A percentile compares a stretch with the other conserved stretches of the same genome.
Evolutionary conservation across 177 flowering plant species (phyloP).

Genomic region (Vitis hybrid): DNA sequence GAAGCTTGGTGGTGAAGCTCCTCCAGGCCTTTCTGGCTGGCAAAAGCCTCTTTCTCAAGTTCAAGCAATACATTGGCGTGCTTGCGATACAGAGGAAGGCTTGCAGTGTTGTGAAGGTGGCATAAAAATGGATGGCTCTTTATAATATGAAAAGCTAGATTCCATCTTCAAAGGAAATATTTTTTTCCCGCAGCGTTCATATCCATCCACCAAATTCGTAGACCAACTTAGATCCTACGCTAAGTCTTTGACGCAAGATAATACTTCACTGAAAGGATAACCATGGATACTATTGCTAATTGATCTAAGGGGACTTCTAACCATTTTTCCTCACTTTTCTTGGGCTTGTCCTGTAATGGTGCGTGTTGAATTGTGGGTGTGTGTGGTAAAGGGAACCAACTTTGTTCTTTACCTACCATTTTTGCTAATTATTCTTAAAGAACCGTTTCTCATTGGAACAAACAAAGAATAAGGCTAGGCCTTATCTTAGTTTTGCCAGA

Average conservation of each 20-base stretch:
- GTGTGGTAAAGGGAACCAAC: too few species aligned
- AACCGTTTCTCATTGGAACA: too few species aligned
- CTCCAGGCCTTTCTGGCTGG: slow-evolving; percentile 49
- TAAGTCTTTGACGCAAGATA: not conserved
- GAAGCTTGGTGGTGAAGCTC: slow-evolving; percentile 39
- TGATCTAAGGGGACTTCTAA: too few species aligned
- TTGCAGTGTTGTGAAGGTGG: not conserved
- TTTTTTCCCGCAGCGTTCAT: slow-evolving; percentile 1
- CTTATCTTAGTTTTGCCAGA: too few species aligned
- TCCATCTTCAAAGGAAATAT: not conserved
- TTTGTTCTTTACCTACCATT: too few species aligned
- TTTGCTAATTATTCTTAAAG: too few species aligned
- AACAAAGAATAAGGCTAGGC: too few species aligned
- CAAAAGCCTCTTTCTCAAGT: slow-evolving; percentile 29
- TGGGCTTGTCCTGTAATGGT: too few species aligned
- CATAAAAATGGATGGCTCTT: not conserved
- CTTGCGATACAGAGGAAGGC: not conserved
- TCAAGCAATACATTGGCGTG: slow-evolving; percentile 36
- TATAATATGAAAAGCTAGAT: not conserved
- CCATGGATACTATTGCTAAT: too few species aligned
- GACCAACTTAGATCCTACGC: slow-evolving; percentile 15
- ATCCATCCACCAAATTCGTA: not conserved
- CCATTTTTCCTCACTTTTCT: too few species aligned
- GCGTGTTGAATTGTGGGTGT: too few species aligned
- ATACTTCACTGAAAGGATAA: not conserved